Evolutionary conservation across 441 rosid genomes (phyloP).

Genomic region (Euphorbia neoarborescens): DNA sequence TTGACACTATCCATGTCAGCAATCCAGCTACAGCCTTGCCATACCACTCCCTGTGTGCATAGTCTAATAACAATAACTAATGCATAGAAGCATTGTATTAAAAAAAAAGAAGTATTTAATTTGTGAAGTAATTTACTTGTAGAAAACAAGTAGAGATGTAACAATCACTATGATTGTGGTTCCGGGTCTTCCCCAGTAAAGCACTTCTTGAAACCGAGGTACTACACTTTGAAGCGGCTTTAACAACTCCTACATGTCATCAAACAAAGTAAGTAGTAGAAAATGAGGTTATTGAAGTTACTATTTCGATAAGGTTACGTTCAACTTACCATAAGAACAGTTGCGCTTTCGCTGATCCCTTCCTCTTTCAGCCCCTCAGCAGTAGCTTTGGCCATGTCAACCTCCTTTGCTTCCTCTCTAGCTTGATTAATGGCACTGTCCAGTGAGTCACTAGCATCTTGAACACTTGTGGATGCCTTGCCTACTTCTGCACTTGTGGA

Average conservation of each 20-base stretch:
- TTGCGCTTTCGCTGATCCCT: slow-evolving; percentile 59
- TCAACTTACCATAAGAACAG: slow-evolving; percentile 57
- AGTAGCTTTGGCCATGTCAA: slow-evolving; percentile 59
- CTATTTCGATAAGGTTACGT: background rate
- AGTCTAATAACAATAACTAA: too few relatives aligned
- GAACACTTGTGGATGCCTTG: slow-evolving; percentile 20
- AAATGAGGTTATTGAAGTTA: background rate
- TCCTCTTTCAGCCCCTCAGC: slow-evolving; percentile 57
- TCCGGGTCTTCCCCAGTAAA: slow-evolving; percentile 56
- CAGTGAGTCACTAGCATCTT: slow-evolving; percentile 32
- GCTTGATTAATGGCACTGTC: slow-evolving; percentile 50
- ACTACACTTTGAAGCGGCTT: slow-evolving; percentile 41
- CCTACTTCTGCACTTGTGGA: slow-evolving; percentile 20
- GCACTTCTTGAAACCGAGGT: slow-evolving; percentile 40
- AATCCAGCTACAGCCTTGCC: slow-evolving; percentile 56
- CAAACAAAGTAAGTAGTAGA: background rate
- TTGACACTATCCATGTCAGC: slow-evolving; percentile 37
- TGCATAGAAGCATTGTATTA: too few relatives aligned
- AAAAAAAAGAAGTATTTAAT: background rate
- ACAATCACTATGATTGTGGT: slow-evolving; percentile 31
- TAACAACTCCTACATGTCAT: slow-evolving; percentile 54
- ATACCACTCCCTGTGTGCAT: slow-evolving; percentile 58
- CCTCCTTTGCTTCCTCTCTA: slow-evolving; percentile 54
- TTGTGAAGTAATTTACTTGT: slow-evolving; percentile 42
- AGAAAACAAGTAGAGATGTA: slow-evolving; percentile 29